Evolutionary conservation across 139 green algal genomes (phyloP), one percentile per base, ranked within the genome.

Genomic region (Asterochloris erici): DNA sequence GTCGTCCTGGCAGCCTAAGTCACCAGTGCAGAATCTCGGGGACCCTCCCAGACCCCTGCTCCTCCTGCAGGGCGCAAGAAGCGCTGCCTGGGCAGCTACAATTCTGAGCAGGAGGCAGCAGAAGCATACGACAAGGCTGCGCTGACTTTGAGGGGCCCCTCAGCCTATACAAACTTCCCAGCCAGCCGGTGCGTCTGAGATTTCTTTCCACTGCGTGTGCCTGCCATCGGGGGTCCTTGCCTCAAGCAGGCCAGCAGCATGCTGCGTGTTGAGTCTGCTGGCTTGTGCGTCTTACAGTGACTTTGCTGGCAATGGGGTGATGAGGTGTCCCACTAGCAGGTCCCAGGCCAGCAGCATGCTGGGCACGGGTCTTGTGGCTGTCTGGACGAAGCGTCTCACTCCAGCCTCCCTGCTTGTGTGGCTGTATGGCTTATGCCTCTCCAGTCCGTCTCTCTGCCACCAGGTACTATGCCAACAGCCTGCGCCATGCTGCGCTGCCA

Each of bases 101-200:
- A 28, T 63, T 73, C 61, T 27, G 77, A 81, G 16, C 26, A 64
- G 77, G 77, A 81, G 24, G 77, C 77, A 29, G 77, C 77, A 27
- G 63, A 81, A 74, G 77, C 77, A 9, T 81, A 81, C 62, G 77
- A 81, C 77, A 81, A 73, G 63, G 77, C 77, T 28, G 77, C 77
- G 12, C 63, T 81, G n/a, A 74, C 77, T 15, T 28, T 81, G 61
- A 81, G 77, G 77, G 73, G 10, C 10, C 17, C 17, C 70, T 12
- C 28, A n/a, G 77, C 77, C 63, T 81, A 74, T 63, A 81, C 77
- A 21, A 81, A 81, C 27, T 81, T 81, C 24, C n/a, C 77, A 62
- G 77, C 77, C 63, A 74, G 73, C 77, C 62, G 73, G n/a, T 81
- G 73, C 29, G 76, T 62, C 60, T 70, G 76, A 54, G 38, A 54